phyloP scores from a whole-genome alignment of 2,329 filamentous ascomycete species.

The Aspergillus floridensis region DNA sequence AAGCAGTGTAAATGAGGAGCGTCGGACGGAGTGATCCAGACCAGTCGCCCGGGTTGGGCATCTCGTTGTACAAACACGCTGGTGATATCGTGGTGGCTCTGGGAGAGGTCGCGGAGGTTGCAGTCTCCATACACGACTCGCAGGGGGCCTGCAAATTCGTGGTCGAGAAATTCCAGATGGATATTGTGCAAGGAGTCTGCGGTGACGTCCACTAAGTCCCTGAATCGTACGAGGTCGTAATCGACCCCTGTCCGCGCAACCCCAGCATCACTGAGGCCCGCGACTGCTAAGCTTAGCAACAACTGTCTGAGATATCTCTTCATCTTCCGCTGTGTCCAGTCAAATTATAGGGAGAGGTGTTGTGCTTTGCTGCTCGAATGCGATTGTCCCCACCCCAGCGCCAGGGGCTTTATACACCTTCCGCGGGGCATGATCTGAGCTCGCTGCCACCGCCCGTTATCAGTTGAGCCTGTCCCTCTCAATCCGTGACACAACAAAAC shows the following conservation, averaged over 20 bases:
- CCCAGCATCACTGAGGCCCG: too few relatives aligned
- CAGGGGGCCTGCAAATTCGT: slow-evolving; percentile 45
- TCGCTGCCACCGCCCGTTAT: too few relatives aligned
- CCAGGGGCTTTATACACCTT: too few relatives aligned
- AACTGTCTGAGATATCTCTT: too few relatives aligned
- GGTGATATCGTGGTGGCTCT: slow-evolving; percentile 48
- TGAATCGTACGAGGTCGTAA: slow-evolving; percentile 22
- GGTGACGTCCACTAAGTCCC: slow-evolving; percentile 34
- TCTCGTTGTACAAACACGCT: slow-evolving; percentile 38
- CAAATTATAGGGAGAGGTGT: too few relatives aligned
- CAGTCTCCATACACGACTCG: slow-evolving; percentile 49
- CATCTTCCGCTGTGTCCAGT: too few relatives aligned
- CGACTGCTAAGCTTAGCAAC: too few relatives aligned
- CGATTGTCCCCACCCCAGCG: too few relatives aligned
- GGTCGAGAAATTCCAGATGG: slow-evolving; percentile 43
- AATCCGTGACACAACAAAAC: too few relatives aligned
- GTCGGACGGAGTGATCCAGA: slow-evolving; percentile 36
- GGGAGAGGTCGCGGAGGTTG: slow-evolving; percentile 22
- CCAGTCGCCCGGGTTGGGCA: slow-evolving; percentile 45
- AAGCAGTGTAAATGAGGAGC: slow-evolving; percentile 33
- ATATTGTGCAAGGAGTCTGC: slow-evolving; percentile 50
- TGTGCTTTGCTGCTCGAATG: too few relatives aligned
- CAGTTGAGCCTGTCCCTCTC: too few relatives aligned
- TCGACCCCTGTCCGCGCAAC: background rate
- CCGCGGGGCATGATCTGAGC: too few relatives aligned